Conservation (phyloP, 148 eudicot genomes). For the Agrostemma githago region DNA sequence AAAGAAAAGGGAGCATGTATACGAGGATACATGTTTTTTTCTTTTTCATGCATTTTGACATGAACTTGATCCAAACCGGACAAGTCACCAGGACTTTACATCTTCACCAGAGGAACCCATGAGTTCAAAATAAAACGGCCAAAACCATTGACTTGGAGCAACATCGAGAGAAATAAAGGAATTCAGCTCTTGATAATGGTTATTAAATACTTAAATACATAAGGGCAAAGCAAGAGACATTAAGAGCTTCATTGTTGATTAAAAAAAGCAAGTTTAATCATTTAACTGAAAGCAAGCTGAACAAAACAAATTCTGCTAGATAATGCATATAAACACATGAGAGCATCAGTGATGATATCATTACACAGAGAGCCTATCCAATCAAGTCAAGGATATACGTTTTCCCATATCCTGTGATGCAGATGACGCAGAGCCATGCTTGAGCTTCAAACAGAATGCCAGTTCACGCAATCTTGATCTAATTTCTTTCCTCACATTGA, state of each 20-base stretch:
- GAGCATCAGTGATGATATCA: not conserved
- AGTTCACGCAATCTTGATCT: slow-evolving; percentile 52
- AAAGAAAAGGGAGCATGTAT: not conserved
- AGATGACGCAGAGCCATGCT: slow-evolving; percentile 32
- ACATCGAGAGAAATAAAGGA: not conserved
- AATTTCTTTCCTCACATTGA: slow-evolving; percentile 52
- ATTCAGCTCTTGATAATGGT: not conserved
- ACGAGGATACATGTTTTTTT: not conserved
- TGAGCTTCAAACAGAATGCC: slow-evolving; percentile 44
- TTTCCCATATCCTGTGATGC: slow-evolving; percentile 48
- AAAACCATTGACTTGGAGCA: not conserved
- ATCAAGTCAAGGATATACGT: slow-evolving; percentile 36
- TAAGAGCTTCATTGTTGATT: not conserved
- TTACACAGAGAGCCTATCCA: not conserved
- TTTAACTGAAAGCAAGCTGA: slow-evolving; percentile 9
- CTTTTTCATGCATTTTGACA: not conserved
- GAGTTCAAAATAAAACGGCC: not conserved
- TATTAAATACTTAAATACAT: not conserved
- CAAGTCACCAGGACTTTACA: not conserved
- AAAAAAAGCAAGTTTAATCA: not conserved
- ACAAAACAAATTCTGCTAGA: not conserved
- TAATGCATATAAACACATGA: not conserved
- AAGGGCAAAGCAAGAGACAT: not conserved
- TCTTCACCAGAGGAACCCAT: not conserved
- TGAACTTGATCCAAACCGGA: slow-evolving; percentile 2